Conservation (phyloP, 2,329 filamentous ascomycete genomes). For the Rugonectria rugulosa region DNA sequence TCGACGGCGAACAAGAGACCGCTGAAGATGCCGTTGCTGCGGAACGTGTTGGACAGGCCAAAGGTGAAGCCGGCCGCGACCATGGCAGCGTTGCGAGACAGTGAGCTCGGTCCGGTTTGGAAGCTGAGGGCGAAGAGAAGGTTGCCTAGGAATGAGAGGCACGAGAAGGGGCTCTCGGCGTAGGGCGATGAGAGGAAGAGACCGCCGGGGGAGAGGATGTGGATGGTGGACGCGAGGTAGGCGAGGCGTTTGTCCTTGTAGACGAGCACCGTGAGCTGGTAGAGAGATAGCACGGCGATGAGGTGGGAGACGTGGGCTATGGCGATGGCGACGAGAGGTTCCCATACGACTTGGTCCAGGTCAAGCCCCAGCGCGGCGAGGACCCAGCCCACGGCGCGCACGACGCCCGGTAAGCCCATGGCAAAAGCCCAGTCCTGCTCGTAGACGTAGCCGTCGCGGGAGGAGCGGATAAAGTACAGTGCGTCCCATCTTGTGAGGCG, state of each 20-base stretch:
- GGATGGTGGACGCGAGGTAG: slow-evolving; percentile 74
- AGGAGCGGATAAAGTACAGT: slow-evolving; percentile 74
- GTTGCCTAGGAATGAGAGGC: slow-evolving; percentile 78
- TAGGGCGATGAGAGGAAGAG: slow-evolving; percentile 90
- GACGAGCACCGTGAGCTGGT: slow-evolving; percentile 68
- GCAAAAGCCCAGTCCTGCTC: slow-evolving; percentile 92
- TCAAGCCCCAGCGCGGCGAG: slow-evolving; percentile 26
- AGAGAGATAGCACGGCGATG: slow-evolving; percentile 75
- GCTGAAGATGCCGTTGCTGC: slow-evolving; percentile 87
- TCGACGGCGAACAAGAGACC: slow-evolving; percentile 78
- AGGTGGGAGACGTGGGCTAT: slow-evolving; percentile 81
- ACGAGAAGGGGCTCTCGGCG: slow-evolving; percentile 79
- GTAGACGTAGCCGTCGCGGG: slow-evolving; percentile 70
- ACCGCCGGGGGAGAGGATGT: slow-evolving; percentile 86
- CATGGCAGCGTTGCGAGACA: slow-evolving; percentile 56
- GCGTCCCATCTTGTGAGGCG: slow-evolving; percentile 82
- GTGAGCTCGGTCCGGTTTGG: slow-evolving; percentile 33
- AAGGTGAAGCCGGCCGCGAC: slow-evolving; percentile 73
- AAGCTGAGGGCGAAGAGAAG: slow-evolving; percentile 68
- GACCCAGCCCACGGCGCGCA: slow-evolving; percentile 44
- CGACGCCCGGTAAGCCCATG: slow-evolving; percentile 52
- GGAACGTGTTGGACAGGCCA: slow-evolving; percentile 74
- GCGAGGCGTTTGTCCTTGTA: slow-evolving; percentile 62
- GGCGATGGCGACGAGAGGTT: slow-evolving; percentile 65
- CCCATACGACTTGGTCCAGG: slow-evolving; percentile 24